Conservation (phyloP, 495 filamentous ascomycete genomes). For the Apiosordaria backusii region DNA sequence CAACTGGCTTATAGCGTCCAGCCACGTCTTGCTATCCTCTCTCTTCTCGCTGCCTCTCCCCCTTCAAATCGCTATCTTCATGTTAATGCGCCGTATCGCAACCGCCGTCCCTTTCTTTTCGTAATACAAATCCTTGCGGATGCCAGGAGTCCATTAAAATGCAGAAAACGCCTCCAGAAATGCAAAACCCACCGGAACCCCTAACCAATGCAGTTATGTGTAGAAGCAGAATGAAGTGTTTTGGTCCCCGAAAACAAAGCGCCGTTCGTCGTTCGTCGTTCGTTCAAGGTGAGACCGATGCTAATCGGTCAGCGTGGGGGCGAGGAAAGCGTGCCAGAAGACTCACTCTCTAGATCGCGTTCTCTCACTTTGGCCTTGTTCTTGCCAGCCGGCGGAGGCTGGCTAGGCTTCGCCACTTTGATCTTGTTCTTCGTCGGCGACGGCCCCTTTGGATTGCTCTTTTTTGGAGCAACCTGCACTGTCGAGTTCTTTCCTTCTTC, state of each 20-base stretch:
- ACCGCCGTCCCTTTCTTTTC: not conserved
- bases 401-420: slow-evolving; percentile 41
- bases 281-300: not conserved
- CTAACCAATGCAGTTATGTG: slow-evolving; percentile 25
- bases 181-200: slow-evolving; percentile 26
- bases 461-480: slow-evolving; percentile 45
- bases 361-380: slow-evolving; percentile 40
- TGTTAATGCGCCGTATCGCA: no score
- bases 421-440: slow-evolving; percentile 46
- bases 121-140: slow-evolving; percentile 8
- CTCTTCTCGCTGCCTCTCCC: not conserved
- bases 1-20: not conserved
- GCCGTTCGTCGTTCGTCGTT: not conserved
- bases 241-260: not conserved
- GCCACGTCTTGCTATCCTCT: not conserved
- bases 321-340: slow-evolving; percentile 49
- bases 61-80: no score
- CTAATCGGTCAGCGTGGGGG: slow-evolving; percentile 32
- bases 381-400: slow-evolving; percentile 33
- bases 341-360: slow-evolving; percentile 47
- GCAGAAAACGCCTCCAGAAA: slow-evolving; percentile 22
- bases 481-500: slow-evolving; percentile 37
- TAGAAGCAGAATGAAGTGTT: slow-evolving; percentile 12
- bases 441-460: slow-evolving; percentile 36
- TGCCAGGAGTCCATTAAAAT: slow-evolving; percentile 17